Evolutionary conservation across 2,329 filamentous ascomycete genomes (phyloP).

Genomic region (Alternaria gansuensis): DNA sequence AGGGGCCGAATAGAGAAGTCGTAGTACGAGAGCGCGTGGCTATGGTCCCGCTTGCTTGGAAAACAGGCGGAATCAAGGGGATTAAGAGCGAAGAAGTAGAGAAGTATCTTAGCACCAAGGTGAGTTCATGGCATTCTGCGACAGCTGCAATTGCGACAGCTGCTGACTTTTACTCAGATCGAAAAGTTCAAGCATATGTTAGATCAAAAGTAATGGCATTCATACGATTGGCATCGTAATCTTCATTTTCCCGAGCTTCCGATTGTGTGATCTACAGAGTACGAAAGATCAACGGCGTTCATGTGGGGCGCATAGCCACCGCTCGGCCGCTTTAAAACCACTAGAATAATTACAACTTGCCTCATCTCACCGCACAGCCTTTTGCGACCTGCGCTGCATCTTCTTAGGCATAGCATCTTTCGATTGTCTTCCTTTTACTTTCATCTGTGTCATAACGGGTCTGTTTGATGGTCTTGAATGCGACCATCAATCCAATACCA

Average conservation of each 20-base stretch:
- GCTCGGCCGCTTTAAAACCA: slow-evolving; percentile 11
- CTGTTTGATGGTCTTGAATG: slow-evolving; percentile 1
- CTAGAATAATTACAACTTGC: slow-evolving; percentile 10
- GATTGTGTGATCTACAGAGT: neutral
- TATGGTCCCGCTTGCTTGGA: slow-evolving; percentile 96
- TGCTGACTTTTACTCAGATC: slow-evolving; percentile 50
- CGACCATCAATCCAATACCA: slow-evolving; percentile 5
- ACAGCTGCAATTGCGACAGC: slow-evolving; percentile 15
- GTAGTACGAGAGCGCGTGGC: slow-evolving; percentile 88
- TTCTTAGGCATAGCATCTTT: neutral
- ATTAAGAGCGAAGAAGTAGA: slow-evolving; percentile 90
- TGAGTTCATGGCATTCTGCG: slow-evolving; percentile 53
- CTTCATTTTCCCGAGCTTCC: neutral
- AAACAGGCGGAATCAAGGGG: slow-evolving; percentile 76
- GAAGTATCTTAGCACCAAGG: slow-evolving; percentile 94
- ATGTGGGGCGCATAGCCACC: slow-evolving; percentile 11
- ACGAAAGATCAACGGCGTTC: slow-evolving; percentile 2
- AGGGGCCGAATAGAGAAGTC: slow-evolving; percentile 88
- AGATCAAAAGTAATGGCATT: slow-evolving; percentile 27
- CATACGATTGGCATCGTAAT: neutral
- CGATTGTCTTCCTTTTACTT: slow-evolving; percentile 3
- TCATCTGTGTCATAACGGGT: neutral
- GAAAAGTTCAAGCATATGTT: slow-evolving; percentile 65
- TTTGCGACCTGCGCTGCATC: slow-evolving; percentile 7
- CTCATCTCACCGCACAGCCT: slow-evolving; percentile 8